Conservation (phyloP, 176 grass and related monocot genomes). For the Pharus latifolius region DNA sequence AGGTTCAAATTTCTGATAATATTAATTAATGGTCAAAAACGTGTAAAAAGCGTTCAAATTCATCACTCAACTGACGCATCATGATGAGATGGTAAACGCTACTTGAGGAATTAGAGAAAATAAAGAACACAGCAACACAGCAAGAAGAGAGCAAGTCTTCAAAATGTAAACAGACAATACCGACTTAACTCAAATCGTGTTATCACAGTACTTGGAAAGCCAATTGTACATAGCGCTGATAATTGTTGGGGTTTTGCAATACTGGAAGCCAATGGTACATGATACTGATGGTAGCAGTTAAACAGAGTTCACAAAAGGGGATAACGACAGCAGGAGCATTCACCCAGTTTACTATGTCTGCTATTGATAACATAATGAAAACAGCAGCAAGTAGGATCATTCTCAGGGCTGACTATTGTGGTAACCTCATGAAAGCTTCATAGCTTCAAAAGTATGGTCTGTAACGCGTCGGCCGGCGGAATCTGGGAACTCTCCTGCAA, state of each 20-base stretch:
- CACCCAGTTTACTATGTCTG: neutral
- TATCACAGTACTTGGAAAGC: neutral
- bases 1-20: no score
- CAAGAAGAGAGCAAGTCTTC: no score
- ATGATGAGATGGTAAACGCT: no score
- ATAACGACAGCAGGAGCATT: neutral
- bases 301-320: neutral
- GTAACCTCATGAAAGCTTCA: neutral
- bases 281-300: neutral
- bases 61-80: no score
- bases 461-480: slow-evolving; percentile 43
- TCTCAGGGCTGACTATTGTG: neutral
- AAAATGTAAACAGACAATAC: neutral
- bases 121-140: no score
- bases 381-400: slow-evolving; percentile 7
- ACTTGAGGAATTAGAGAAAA: no score
- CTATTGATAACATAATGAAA: neutral
- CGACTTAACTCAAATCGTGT: no score
- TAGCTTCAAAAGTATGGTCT: slow-evolving; percentile 34
- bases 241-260: neutral
- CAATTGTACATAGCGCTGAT: neutral
- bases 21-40: no score
- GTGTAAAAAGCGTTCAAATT: no score
- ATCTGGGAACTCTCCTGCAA: slow-evolving; percentile 49
- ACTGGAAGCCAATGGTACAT: neutral